A percentile compares a stretch with the other conserved stretches of the same genome.
These are phyloP conservation scores for Beauveria caledonica DNA, from an alignment of 2,329 filamentous ascomycete genomes.

Conservation along the genomic window DNA sequence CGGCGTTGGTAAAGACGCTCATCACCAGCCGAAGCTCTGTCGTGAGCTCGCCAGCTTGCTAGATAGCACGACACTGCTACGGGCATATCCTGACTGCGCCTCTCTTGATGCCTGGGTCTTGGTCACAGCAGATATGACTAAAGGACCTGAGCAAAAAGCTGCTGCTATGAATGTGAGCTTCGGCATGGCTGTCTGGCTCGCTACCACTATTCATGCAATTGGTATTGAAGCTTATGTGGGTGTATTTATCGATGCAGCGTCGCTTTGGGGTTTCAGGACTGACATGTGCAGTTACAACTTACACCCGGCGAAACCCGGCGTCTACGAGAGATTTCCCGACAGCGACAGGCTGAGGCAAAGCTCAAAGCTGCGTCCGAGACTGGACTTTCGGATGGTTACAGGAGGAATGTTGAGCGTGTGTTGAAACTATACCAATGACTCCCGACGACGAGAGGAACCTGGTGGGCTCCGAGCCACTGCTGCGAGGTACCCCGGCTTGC, in stretches of 20 bases:
- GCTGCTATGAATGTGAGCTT: constrained; percentile 39
- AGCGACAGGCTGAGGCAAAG: constrained; percentile 46
- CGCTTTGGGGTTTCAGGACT: background rate
- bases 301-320: constrained; percentile 46
- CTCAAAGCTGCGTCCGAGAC: constrained; percentile 19
- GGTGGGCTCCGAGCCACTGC: no score
- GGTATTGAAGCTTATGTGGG: constrained; percentile 40
- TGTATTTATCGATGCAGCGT: background rate
- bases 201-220: constrained; percentile 40
- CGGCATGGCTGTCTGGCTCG: constrained; percentile 43
- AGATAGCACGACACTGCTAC: constrained; percentile 17
- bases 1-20: constrained; percentile 15
- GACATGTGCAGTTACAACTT: constrained; percentile 32
- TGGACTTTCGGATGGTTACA: background rate
- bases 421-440: no score
- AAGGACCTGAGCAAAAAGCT: constrained; percentile 21
- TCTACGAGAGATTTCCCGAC: constrained; percentile 44
- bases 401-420: no score
- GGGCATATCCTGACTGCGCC: constrained; percentile 35
- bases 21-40: constrained; percentile 30
- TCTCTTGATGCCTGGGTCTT: constrained; percentile 27
- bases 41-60: constrained; percentile 35
- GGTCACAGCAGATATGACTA: constrained; percentile 23
- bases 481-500: no score
- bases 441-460: no score